These are phyloP conservation scores for Cladophialophora immunda DNA, from an alignment of 2,329 filamentous ascomycete genomes.

Conservation along the genomic window DNA sequence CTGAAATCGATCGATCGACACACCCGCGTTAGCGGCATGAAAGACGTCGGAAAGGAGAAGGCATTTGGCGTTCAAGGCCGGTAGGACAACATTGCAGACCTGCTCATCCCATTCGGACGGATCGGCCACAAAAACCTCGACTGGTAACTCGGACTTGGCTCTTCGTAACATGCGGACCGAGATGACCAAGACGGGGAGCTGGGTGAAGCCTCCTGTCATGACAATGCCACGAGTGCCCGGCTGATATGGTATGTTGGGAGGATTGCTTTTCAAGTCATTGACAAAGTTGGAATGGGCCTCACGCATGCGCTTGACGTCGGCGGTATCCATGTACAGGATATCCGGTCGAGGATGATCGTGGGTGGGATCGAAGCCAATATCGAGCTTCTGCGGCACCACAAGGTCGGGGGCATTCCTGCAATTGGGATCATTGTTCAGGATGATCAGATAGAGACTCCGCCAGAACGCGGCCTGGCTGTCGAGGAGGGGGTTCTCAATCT, in stretches of 20 bases:
- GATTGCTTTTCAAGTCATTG: conserved; percentile 41
- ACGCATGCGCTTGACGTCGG: conserved; percentile 47
- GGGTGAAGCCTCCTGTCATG: conserved; percentile 50
- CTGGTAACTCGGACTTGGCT: conserved; percentile 50
- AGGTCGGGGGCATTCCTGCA: conserved; percentile 37
- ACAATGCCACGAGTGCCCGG: conserved; percentile 54
- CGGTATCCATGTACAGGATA: conserved; percentile 47
- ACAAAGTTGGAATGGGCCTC: conserved; percentile 54
- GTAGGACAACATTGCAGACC: conserved; percentile 51
- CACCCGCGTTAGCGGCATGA: conserved; percentile 30
- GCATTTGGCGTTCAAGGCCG: conserved; percentile 51
- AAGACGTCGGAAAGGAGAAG: conserved; percentile 45
- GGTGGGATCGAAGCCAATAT: conserved; percentile 37
- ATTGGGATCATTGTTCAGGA: conserved; percentile 40
- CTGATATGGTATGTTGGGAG: conserved; percentile 43
- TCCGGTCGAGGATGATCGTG: conserved; percentile 46
- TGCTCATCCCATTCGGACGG: conserved; percentile 48
- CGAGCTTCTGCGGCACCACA: conserved; percentile 39
- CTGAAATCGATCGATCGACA: conserved; percentile 52
- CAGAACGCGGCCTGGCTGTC: conserved; percentile 38
- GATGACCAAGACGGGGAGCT: conserved; percentile 51
- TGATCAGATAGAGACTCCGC: conserved; percentile 36
- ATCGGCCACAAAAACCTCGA: conserved; percentile 53
- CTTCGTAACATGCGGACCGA: conserved; percentile 53
- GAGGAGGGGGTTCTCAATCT: conserved; percentile 29